Conservation (phyloP, 257 asterid species). For the Linaria vulgaris region DNA sequence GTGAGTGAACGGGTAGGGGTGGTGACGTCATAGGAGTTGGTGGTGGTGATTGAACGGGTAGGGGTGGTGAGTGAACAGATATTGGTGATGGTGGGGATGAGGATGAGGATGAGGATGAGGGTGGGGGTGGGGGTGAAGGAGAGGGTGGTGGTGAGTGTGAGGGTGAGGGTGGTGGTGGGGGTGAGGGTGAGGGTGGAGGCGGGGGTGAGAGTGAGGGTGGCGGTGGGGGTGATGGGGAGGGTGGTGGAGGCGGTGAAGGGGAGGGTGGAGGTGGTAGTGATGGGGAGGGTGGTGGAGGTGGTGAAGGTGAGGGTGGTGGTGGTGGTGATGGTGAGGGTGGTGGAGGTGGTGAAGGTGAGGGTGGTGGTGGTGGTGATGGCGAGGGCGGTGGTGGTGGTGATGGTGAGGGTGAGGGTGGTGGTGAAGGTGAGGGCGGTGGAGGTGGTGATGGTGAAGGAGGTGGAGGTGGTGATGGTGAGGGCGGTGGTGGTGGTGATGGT, state of each 20-base stretch:
- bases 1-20: not conserved
- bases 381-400: conserved; percentile 13
- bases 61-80: not conserved
- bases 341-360: conserved; percentile 11
- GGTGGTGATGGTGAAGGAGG: not conserved
- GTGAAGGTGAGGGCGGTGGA: conserved; percentile 13
- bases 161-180: not conserved
- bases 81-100: conserved; percentile 6
- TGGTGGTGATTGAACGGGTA: not conserved
- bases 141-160: conserved; percentile 18
- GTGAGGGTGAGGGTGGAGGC: not conserved
- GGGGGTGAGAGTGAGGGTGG: not conserved
- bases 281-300: conserved; percentile 13
- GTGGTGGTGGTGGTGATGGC: no score
- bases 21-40: not conserved
- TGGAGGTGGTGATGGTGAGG: conserved; percentile 19
- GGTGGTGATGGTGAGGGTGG: not conserved
- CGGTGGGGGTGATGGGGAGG: not conserved
- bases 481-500: conserved; percentile 12
- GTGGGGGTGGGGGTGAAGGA: not conserved
- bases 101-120: not conserved
- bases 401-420: not conserved
- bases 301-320: conserved; percentile 10
- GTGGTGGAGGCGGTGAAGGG: conserved; percentile 15
- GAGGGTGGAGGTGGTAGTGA: not conserved